These are phyloP conservation scores for Coemansia furcata DNA, from an alignment of 192 early-diverging fungal genomes.

Conservation along the genomic window DNA sequence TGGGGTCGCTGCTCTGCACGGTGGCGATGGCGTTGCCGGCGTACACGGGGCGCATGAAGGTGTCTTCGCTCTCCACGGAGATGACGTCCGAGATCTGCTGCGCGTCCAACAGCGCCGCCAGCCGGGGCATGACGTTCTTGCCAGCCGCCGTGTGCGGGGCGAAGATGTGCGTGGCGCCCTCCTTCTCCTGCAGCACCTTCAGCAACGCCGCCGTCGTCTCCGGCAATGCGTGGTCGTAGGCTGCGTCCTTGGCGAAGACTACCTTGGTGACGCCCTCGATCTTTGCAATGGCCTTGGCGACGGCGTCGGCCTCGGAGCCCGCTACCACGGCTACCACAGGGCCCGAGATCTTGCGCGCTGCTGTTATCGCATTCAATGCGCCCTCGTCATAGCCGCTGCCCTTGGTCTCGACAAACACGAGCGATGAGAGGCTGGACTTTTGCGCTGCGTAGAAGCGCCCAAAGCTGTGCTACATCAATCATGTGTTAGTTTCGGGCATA, in stretches of 20 bases:
- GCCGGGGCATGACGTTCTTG: conserved; percentile 94
- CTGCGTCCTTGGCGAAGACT: conserved; percentile 77
- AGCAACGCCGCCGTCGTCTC: conserved; percentile 80
- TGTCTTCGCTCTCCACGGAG: conserved; percentile 73
- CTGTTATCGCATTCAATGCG: conserved; percentile 84
- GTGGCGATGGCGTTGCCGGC: conserved; percentile 98
- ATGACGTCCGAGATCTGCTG: conserved; percentile 89
- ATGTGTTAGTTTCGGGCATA: not conserved
- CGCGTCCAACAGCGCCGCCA: conserved; percentile 88
- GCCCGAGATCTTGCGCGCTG: conserved; percentile 78
- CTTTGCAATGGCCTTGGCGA: conserved; percentile 63
- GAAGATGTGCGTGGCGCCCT: conserved; percentile 80
- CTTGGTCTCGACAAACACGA: conserved; percentile 90
- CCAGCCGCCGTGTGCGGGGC: conserved; percentile 85
- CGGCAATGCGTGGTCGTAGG: conserved; percentile 75
- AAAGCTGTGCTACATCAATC: not conserved
- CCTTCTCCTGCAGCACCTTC: conserved; percentile 64
- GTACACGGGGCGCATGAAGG: conserved; percentile 95
- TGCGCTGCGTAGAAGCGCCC: conserved; percentile 30
- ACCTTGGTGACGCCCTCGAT: conserved; percentile 76
- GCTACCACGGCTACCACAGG: conserved; percentile 87
- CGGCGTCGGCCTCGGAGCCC: conserved; percentile 65
- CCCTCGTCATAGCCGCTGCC: conserved; percentile 65
- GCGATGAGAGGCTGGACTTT: conserved; percentile 54
- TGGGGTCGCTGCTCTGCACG: conserved; percentile 82